Percentiles rank a stretch among this genome's conserved stretches.
These are phyloP conservation scores for Tulasnella sp. DNA, from an alignment of 768 basidiomycete species.

Conservation along the genomic window DNA sequence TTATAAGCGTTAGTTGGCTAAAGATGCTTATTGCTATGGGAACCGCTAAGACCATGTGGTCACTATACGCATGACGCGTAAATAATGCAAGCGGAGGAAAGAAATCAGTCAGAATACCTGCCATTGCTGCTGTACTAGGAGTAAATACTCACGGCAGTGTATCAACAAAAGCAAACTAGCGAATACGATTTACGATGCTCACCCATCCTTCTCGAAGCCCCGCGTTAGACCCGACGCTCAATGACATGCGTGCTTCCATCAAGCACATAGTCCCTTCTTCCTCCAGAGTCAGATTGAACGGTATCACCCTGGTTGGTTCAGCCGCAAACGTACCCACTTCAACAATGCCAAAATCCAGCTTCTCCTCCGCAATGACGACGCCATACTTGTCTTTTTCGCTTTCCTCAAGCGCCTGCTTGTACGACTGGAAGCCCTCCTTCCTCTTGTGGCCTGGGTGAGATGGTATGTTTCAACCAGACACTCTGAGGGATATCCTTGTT, in stretches of 20 bases:
- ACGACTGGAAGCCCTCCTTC: not conserved
- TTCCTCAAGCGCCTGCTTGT: not conserved
- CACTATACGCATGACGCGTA: too few relatives aligned
- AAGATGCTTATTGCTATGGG: too few relatives aligned
- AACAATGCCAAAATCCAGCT: constrained; percentile 3
- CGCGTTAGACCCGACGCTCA: not conserved
- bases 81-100: too few relatives aligned
- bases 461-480: not conserved
- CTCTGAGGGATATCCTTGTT: not conserved
- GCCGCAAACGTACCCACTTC: not conserved
- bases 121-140: too few relatives aligned
- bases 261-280: not conserved
- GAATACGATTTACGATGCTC: too few relatives aligned
- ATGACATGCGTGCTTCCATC: constrained; percentile 1
- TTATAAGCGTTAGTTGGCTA: too few relatives aligned
- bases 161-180: too few relatives aligned
- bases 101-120: too few relatives aligned
- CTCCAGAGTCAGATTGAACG: not conserved
- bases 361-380: not conserved
- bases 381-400: not conserved
- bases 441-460: not conserved
- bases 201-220: not conserved
- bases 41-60: too few relatives aligned
- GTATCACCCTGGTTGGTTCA: not conserved
- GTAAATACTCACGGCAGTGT: too few relatives aligned